phyloP scores from a whole-genome alignment of 1,284 basidiomycete species.

The Cronartium quercuum region DNA sequence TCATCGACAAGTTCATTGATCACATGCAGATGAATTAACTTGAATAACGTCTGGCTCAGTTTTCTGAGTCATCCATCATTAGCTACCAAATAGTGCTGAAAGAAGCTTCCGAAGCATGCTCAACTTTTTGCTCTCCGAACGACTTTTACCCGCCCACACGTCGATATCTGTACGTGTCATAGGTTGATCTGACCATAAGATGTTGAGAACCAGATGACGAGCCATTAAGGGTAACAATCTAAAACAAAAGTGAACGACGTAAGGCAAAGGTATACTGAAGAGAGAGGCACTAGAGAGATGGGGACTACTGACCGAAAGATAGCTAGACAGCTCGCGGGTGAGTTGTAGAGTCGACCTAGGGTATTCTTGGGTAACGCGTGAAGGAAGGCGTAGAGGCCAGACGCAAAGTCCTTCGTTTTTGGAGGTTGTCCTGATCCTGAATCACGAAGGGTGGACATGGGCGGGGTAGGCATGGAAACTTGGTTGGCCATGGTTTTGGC shows the following conservation, averaged over 20 bases:
- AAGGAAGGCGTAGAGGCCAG: slow-evolving; percentile 60
- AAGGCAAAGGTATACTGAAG: slow-evolving; percentile 33
- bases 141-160: slow-evolving; percentile 67
- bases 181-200: slow-evolving; percentile 81
- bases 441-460: too few species aligned
- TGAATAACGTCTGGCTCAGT: slow-evolving; percentile 64
- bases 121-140: slow-evolving; percentile 63
- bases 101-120: slow-evolving; percentile 15
- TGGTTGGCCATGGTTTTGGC: too few species aligned
- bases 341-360: slow-evolving; percentile 74
- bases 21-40: slow-evolving; percentile 68
- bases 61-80: slow-evolving; percentile 54
- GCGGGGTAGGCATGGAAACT: too few species aligned
- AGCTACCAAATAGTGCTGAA: background rate
- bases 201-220: slow-evolving; percentile 81
- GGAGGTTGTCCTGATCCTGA: too few species aligned
- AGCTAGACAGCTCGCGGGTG: slow-evolving; percentile 85
- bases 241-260: slow-evolving; percentile 42
- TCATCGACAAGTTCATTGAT: slow-evolving; percentile 54
- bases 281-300: slow-evolving; percentile 21
- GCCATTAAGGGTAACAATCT: slow-evolving; percentile 80
- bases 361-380: slow-evolving; percentile 77
- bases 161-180: slow-evolving; percentile 66
- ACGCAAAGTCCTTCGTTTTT: too few species aligned
- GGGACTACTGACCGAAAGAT: slow-evolving; percentile 67